Conservation (phyloP, 2,329 filamentous ascomycete genomes). For the Ceratocystis diversiconidia region DNA sequence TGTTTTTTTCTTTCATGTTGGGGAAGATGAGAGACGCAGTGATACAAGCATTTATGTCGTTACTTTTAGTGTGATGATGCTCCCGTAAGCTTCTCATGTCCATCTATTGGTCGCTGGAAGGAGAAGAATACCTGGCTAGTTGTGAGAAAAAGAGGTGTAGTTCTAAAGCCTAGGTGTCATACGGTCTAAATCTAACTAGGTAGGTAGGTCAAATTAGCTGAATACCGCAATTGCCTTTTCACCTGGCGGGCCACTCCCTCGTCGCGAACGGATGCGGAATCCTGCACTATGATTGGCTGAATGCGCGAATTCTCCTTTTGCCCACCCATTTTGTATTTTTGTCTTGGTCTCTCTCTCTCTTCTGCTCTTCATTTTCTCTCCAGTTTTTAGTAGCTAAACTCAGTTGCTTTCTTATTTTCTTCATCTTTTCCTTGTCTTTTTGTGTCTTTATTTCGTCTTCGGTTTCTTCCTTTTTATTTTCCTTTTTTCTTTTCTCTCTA, state of each 20-base stretch:
- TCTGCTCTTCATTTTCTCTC: not conserved
- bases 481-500: not conserved
- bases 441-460: not conserved
- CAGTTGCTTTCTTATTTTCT: not conserved
- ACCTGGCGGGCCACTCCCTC: not conserved
- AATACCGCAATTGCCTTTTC: conserved; percentile 2
- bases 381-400: too few species aligned
- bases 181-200: not conserved
- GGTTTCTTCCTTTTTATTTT: not conserved
- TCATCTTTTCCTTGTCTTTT: conserved; percentile 3
- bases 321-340: not conserved
- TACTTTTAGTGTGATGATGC: too few species aligned
- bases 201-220: not conserved
- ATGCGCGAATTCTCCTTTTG: conserved; percentile 7
- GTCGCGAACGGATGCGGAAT: conserved; percentile 7
- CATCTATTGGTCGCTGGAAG: too few species aligned
- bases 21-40: too few species aligned
- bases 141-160: too few species aligned
- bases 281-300: conserved; percentile 5
- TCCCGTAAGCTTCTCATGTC: too few species aligned
- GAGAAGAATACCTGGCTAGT: too few species aligned
- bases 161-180: too few species aligned
- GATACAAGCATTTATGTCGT: too few species aligned
- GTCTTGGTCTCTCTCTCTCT: not conserved
- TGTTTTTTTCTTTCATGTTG: not conserved